phyloP scores from a whole-genome alignment of 1,139 yeast species.

The Blastobotrys malaysiensis region DNA sequence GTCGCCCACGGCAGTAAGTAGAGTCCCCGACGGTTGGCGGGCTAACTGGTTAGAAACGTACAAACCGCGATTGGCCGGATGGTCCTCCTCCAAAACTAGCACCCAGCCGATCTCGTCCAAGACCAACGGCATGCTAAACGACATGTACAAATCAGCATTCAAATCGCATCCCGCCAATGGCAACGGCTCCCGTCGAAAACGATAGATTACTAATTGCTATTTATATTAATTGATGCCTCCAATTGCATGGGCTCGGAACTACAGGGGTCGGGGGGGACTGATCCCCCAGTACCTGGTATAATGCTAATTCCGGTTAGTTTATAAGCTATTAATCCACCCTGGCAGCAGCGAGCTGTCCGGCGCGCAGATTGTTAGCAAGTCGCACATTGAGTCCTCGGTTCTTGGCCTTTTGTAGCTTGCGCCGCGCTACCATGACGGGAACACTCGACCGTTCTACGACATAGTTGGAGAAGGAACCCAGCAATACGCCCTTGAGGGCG shows the following conservation, averaged over 20 bases:
- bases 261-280: no score
- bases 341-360: constrained; percentile 20
- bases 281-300: no score
- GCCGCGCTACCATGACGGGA: constrained; percentile 88
- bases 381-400: constrained; percentile 44
- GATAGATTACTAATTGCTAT: not conserved
- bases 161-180: constrained; percentile 1
- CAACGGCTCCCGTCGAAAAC: not conserved
- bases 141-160: constrained; percentile 14
- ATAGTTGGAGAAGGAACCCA: constrained; percentile 72
- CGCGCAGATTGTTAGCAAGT: constrained; percentile 36
- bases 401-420: constrained; percentile 69
- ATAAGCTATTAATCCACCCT: constrained; percentile 23
- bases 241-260: no score
- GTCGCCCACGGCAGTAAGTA: constrained; percentile 15
- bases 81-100: constrained; percentile 21
- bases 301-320: no score
- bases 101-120: constrained; percentile 11
- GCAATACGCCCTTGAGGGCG: constrained; percentile 68
- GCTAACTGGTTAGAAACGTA: constrained; percentile 15
- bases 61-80: constrained; percentile 24
- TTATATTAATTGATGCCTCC: no score
- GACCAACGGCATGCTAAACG: constrained; percentile 18
- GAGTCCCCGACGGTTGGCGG: not conserved
- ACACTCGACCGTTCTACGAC: constrained; percentile 71